A percentile compares a stretch with the other conserved stretches of the same genome.
These are phyloP conservation scores for Pestalotiopsis sp. DNA, from an alignment of 2,329 filamentous ascomycete species.

Conservation along the genomic window DNA sequence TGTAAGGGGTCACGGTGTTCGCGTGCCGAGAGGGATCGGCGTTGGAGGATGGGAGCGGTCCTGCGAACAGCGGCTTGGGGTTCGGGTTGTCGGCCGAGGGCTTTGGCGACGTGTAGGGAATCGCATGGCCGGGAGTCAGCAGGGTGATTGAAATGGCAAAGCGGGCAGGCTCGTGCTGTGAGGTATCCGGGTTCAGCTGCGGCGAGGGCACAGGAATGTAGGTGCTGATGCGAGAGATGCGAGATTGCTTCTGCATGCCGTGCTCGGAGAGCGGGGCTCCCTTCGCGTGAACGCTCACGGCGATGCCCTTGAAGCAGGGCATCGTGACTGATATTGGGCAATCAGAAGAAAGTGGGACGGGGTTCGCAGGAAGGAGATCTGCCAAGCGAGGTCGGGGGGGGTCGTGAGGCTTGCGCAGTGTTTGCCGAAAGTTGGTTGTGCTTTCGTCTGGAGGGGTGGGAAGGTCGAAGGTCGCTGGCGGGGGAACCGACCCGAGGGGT, in stretches of 20 bases:
- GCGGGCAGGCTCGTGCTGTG: conserved; percentile 87
- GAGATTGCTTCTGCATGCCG: conserved; percentile 92
- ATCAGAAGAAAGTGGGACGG: conserved; percentile 4
- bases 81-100: conserved; percentile 74
- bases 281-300: conserved; percentile 90
- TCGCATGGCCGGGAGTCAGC: conserved; percentile 82
- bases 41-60: conserved; percentile 62
- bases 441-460: background rate
- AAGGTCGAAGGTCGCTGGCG: background rate
- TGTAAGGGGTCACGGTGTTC: conserved; percentile 77
- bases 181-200: conserved; percentile 69
- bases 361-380: background rate
- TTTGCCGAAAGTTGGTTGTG: background rate
- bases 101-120: conserved; percentile 92
- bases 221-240: conserved; percentile 88
- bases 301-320: conserved; percentile 99
- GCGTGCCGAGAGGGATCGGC: conserved; percentile 49
- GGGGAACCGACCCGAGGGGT: background rate
- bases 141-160: conserved; percentile 99
- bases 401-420: background rate
- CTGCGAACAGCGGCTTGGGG: conserved; percentile 82
- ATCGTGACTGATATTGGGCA: conserved; percentile 42
- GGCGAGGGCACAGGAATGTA: conserved; percentile 96
- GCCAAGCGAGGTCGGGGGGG: background rate
- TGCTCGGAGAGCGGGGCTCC: conserved; percentile 84